These are phyloP conservation scores for Geotrichum reessii DNA, from an alignment of 1,139 yeast genomes.

Conservation along the genomic window DNA sequence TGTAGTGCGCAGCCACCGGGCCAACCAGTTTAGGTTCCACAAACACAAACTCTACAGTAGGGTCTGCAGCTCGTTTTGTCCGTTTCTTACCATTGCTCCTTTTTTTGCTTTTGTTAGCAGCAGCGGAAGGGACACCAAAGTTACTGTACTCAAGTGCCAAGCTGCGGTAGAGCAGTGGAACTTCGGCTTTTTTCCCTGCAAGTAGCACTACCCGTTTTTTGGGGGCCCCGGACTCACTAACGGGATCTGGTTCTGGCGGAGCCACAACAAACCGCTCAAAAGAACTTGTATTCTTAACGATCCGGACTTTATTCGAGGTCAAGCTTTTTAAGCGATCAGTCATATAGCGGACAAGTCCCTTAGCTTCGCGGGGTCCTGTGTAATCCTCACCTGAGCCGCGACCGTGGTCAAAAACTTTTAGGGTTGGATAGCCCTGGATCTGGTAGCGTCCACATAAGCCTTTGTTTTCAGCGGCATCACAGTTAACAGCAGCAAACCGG, in stretches of 20 bases:
- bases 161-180: constrained; percentile 67
- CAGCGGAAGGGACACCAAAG: not conserved
- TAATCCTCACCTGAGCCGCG: constrained; percentile 54
- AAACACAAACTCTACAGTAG: constrained; percentile 40
- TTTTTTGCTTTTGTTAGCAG: not conserved
- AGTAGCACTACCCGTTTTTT: constrained; percentile 28
- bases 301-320: constrained; percentile 5
- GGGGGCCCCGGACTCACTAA: constrained; percentile 20
- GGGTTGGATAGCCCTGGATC: constrained; percentile 74
- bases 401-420: constrained; percentile 52
- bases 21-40: constrained; percentile 26
- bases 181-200: constrained; percentile 24
- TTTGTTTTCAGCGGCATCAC: constrained; percentile 67
- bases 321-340: constrained; percentile 8
- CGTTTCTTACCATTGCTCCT: not conserved
- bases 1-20: not conserved
- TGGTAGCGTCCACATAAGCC: constrained; percentile 61
- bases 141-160: constrained; percentile 52
- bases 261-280: constrained; percentile 3
- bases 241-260: not conserved
- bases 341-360: constrained; percentile 48
- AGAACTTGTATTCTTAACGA: constrained; percentile 12
- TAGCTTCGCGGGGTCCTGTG: constrained; percentile 60
- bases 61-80: not conserved
- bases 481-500: constrained; percentile 79